phyloP scores from a whole-genome alignment of 1,284 basidiomycete genomes.

The Ustilago hordei region DNA sequence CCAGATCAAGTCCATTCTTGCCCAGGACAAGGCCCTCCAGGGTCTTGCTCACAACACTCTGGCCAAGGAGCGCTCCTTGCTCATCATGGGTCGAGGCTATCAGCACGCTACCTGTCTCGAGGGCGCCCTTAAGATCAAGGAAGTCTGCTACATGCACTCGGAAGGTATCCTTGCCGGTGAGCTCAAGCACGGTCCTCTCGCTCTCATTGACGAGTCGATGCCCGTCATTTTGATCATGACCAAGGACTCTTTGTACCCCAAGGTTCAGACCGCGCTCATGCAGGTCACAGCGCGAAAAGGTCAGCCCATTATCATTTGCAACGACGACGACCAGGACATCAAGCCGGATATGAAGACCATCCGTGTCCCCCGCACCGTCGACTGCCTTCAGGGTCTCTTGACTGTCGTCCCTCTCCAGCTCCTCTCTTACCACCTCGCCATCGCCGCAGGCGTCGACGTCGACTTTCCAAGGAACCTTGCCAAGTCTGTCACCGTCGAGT shows the following conservation, averaged over 20 bases:
- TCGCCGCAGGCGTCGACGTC: slow-evolving; percentile 95
- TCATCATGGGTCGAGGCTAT: slow-evolving; percentile 98
- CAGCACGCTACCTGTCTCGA: slow-evolving; percentile 98
- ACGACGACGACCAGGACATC: slow-evolving; percentile 89
- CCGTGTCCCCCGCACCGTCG: slow-evolving; percentile 82
- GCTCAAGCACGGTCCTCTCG: slow-evolving; percentile 97
- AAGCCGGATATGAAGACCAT: slow-evolving; percentile 81
- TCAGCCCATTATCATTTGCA: slow-evolving; percentile 92
- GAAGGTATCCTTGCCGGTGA: slow-evolving; percentile 90
- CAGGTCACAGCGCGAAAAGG: slow-evolving; percentile 98
- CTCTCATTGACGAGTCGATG: slow-evolving; percentile 97
- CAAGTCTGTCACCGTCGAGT: slow-evolving; percentile 70
- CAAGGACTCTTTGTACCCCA: slow-evolving; percentile 96
- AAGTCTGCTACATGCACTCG: slow-evolving; percentile 77
- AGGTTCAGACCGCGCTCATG: slow-evolving; percentile 93
- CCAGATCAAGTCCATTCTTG: slow-evolving; percentile 89
- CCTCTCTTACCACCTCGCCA: slow-evolving; percentile 94
- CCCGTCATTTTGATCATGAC: slow-evolving; percentile 90
- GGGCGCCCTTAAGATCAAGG: slow-evolving; percentile 99
- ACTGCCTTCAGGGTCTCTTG: slow-evolving; percentile 93
- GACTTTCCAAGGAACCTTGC: slow-evolving; percentile 97
- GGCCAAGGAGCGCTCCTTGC: slow-evolving; percentile 84
- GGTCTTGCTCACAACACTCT: slow-evolving; percentile 83
- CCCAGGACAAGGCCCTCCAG: slow-evolving; percentile 83
- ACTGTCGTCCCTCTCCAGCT: slow-evolving; percentile 98